Evolutionary conservation across 2,329 filamentous ascomycete species (phyloP).

Genomic region (Fusarium illudens): DNA sequence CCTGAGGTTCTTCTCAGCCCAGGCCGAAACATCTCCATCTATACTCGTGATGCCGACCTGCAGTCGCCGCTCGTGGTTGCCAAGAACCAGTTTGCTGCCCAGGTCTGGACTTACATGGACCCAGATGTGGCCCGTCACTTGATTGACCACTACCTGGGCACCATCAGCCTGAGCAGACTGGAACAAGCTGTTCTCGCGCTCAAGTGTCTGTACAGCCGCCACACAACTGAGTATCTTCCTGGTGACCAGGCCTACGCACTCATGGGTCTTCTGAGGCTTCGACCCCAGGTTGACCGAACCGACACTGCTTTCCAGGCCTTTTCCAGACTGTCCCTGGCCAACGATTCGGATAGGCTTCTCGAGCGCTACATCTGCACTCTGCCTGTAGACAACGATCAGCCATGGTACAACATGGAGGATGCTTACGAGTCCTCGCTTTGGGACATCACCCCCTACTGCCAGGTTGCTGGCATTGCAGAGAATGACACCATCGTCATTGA

Average conservation of each 20-base stretch:
- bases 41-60: slow-evolving; percentile 37
- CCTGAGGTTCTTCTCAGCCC: slow-evolving; percentile 42
- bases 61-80: slow-evolving; percentile 31
- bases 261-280: slow-evolving; percentile 48
- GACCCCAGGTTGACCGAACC: slow-evolving; percentile 45
- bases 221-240: slow-evolving; percentile 34
- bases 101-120: slow-evolving; percentile 44
- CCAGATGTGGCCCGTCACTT: slow-evolving; percentile 43
- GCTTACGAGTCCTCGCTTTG: slow-evolving; percentile 45
- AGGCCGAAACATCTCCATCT: slow-evolving; percentile 35
- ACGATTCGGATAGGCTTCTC: slow-evolving; percentile 48
- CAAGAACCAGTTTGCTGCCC: slow-evolving; percentile 47
- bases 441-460: slow-evolving; percentile 46
- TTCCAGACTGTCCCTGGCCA: slow-evolving; percentile 46
- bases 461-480: slow-evolving; percentile 47
- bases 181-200: slow-evolving; percentile 46
- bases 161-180: slow-evolving; percentile 44
- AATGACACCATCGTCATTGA: slow-evolving; percentile 48
- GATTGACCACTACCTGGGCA: slow-evolving; percentile 48
- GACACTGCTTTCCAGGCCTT: slow-evolving; percentile 50
- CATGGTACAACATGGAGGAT: slow-evolving; percentile 46
- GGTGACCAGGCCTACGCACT: slow-evolving; percentile 50
- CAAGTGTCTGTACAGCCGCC: slow-evolving; percentile 43
- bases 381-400: slow-evolving; percentile 33
- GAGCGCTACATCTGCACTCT: slow-evolving; percentile 47